Evolutionary conservation across 352 stramenopile genomes (phyloP).

Genomic region (Globisporangium rhizosaccharum): DNA sequence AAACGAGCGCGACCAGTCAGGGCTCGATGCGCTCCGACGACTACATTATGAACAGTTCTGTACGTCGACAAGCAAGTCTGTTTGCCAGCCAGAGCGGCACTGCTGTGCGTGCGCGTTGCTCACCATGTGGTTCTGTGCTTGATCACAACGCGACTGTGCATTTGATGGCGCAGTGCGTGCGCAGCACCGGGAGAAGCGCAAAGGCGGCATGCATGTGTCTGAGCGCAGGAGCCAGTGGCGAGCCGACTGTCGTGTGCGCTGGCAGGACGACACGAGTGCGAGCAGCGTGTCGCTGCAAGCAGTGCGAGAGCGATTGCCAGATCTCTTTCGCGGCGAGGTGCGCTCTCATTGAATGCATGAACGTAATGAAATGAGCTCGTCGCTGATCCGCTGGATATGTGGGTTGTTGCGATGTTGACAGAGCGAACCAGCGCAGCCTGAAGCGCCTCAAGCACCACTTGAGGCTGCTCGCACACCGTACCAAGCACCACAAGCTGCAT

Average conservation of each 20-base stretch:
- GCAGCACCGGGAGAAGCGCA: constrained; percentile 14
- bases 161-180: constrained; percentile 22
- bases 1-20: constrained; percentile 18
- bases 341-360: not conserved
- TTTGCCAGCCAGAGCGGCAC: too few species aligned
- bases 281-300: constrained; percentile 26
- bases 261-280: constrained; percentile 16
- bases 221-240: constrained; percentile 33
- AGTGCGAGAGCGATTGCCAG: constrained; percentile 33
- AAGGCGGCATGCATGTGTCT: constrained; percentile 18
- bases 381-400: too few species aligned
- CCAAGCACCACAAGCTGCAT: too few species aligned
- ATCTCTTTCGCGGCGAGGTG: constrained; percentile 36
- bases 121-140: not conserved
- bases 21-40: constrained; percentile 27
- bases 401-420: too few species aligned
- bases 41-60: constrained; percentile 40
- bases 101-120: too few species aligned
- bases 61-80: constrained; percentile 14
- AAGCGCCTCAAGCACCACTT: too few species aligned
- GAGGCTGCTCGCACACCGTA: too few species aligned
- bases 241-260: constrained; percentile 27
- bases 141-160: not conserved
- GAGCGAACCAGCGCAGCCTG: too few species aligned
- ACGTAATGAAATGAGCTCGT: not conserved